phyloP scores from a whole-genome alignment of 176 grass and related monocot species.

The Pharus latifolius region DNA sequence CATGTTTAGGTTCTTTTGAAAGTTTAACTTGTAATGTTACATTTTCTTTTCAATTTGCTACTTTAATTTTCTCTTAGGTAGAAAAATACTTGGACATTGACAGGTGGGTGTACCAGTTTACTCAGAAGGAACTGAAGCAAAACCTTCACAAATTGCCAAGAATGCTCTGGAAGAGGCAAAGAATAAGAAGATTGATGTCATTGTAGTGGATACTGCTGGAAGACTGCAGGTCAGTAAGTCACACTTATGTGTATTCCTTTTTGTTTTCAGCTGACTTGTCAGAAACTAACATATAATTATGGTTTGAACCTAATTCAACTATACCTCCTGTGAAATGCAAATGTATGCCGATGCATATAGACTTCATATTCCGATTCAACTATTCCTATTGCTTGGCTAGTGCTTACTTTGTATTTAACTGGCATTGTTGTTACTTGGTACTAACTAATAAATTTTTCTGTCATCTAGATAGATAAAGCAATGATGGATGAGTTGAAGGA shows the following conservation, averaged over 20 bases:
- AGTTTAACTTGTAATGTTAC: neutral
- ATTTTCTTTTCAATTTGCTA: neutral
- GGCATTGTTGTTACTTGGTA: neutral
- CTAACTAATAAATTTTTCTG: neutral
- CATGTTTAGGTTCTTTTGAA: neutral
- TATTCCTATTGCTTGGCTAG: too few relatives aligned
- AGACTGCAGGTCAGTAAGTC: constrained; percentile 72
- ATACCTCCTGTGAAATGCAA: neutral
- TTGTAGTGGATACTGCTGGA: constrained; percentile 92
- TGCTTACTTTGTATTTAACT: neutral
- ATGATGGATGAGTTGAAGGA: constrained; percentile 99
- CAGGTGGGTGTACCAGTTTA: constrained; percentile 86
- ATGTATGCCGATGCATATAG: neutral
- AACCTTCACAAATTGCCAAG: constrained; percentile 74
- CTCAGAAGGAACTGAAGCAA: constrained; percentile 64
- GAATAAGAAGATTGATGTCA: constrained; percentile 66
- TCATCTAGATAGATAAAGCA: constrained; percentile 70
- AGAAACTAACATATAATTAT: neutral
- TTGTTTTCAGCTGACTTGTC: neutral
- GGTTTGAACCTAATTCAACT: neutral
- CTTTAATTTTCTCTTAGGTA: neutral
- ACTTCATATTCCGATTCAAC: too few relatives aligned
- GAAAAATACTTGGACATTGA: neutral
- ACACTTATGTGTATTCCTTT: constrained; percentile 4
- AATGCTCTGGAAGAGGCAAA: constrained; percentile 76